Evolutionary conservation across 768 basidiomycete species (phyloP), one percentile per base, ranked within the genome.

Genomic region (Boletus subparvulus): DNA sequence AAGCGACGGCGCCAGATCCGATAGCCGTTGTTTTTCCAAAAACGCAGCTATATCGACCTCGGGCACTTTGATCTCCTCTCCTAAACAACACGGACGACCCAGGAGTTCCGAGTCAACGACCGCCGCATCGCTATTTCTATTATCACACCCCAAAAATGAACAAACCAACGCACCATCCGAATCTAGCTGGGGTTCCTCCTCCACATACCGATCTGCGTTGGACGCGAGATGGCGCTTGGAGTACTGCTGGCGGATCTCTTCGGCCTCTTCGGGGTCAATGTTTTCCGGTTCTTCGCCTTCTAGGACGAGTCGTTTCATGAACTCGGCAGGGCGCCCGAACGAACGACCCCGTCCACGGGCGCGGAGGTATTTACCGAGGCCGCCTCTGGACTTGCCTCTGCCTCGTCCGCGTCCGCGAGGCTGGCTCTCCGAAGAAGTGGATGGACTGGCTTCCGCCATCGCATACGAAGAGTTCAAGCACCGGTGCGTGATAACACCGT

Each of bases 161-260:
- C 21, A 21, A 21, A 21, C 30, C 30, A 30, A 67, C 68, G 49
- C 12, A 87, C 90, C 89, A 68, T 90, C 87, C 2, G 86, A 85
- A 64, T 81, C 85, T 26, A 89, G 73, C 61, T 87, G 84, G 3
- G 83, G 84, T 55, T 84, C 86, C 19, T 81, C 80, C 70, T 92
- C 90, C 16, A 65, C 78, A 65, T 92, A 92, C 50, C 90, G 78
- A 76, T 91, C 88, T 0, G 77, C 84, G 65, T 93, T 92, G 5
- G 86, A 79, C 4, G 78, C 84, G 16, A 93, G 74, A 47, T 83
- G 74, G 37, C 90, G 77, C 54, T 77, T 77, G 26, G 82, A 69
- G 53, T 80, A 91, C 65, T 81, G 86, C 36, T 65, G 69, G 16
- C 73, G 74, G 11, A 73, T 59, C 64, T 83, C 86, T 35, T 75